Percentiles rank a stretch among this genome's conserved stretches.
Evolutionary conservation across 1,284 basidiomycete species (phyloP).

Genomic region (Malassezia globosa): DNA sequence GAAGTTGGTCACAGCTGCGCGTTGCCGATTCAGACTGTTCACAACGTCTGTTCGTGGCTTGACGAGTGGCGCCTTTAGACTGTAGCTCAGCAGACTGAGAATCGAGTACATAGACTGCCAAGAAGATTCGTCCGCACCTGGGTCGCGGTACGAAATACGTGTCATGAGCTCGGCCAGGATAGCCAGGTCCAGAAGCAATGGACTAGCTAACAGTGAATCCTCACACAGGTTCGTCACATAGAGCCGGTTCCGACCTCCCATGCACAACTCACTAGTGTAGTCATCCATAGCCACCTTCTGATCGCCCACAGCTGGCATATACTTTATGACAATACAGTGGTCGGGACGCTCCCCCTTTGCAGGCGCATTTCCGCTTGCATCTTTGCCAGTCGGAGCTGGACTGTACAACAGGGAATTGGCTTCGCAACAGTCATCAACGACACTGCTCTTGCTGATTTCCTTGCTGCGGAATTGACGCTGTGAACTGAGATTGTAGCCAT

Average conservation of each 20-base stretch:
- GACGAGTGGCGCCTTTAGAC: constrained; percentile 86
- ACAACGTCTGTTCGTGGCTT: constrained; percentile 90
- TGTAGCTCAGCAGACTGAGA: constrained; percentile 40
- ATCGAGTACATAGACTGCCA: constrained; percentile 45
- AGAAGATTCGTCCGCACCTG: constrained; percentile 20
- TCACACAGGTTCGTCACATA: constrained; percentile 45
- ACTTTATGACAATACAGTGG: constrained; percentile 69
- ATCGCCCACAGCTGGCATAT: constrained; percentile 75
- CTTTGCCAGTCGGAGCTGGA: constrained; percentile 51
- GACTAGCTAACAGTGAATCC: constrained; percentile 91
- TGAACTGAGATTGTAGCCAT: constrained; percentile 83
- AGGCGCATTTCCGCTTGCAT: constrained; percentile 49
- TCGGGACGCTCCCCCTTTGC: constrained; percentile 86
- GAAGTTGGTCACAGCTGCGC: constrained; percentile 84
- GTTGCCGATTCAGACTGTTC: constrained; percentile 87
- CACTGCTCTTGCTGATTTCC: constrained; percentile 75
- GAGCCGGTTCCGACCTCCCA: constrained; percentile 52
- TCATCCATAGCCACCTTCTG: constrained; percentile 80
- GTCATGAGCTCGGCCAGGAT: constrained; percentile 91
- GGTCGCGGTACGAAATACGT: constrained; percentile 62
- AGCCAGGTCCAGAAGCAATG: constrained; percentile 82
- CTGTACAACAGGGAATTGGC: constrained; percentile 84
- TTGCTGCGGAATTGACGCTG: constrained; percentile 90
- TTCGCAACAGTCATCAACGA: constrained; percentile 63
- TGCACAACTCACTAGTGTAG: constrained; percentile 77